A percentile compares a stretch with the other conserved stretches of the same genome.
Conservation (phyloP, 1,284 basidiomycete genomes). For the Moniliophthora roreri region DNA sequence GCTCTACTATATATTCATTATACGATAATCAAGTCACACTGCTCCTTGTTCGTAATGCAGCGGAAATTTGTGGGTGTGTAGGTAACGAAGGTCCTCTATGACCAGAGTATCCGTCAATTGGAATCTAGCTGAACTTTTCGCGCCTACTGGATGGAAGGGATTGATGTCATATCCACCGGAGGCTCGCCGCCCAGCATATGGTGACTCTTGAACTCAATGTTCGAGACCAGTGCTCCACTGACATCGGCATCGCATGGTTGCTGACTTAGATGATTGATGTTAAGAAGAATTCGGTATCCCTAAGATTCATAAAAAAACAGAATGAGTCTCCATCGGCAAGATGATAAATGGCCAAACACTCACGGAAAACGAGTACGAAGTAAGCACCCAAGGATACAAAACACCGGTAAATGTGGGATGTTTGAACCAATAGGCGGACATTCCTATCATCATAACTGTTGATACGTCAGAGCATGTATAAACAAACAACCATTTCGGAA, state of each 20-base stretch:
- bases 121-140: too few relatives aligned
- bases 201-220: too few relatives aligned
- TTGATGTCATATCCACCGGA: too few relatives aligned
- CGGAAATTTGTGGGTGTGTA: too few relatives aligned
- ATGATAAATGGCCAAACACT: constrained; percentile 10
- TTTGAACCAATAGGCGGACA: constrained; percentile 23
- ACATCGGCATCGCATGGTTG: neutral
- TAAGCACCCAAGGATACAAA: constrained; percentile 32
- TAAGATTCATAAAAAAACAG: constrained; percentile 11
- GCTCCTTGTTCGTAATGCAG: too few relatives aligned
- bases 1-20: too few relatives aligned
- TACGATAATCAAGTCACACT: too few relatives aligned
- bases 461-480: neutral
- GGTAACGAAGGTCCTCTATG: too few relatives aligned
- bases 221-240: too few relatives aligned
- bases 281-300: constrained; percentile 36
- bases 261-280: constrained; percentile 25
- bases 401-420: constrained; percentile 27
- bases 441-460: constrained; percentile 28
- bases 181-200: too few relatives aligned
- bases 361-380: constrained; percentile 31
- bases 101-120: too few relatives aligned
- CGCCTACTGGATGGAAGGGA: too few relatives aligned
- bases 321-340: neutral
- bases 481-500: neutral